A percentile compares a stretch with the other conserved stretches of the same genome.
Evolutionary conservation across 345 rosid species (phyloP).

Genomic region (Theobroma cacao): DNA sequence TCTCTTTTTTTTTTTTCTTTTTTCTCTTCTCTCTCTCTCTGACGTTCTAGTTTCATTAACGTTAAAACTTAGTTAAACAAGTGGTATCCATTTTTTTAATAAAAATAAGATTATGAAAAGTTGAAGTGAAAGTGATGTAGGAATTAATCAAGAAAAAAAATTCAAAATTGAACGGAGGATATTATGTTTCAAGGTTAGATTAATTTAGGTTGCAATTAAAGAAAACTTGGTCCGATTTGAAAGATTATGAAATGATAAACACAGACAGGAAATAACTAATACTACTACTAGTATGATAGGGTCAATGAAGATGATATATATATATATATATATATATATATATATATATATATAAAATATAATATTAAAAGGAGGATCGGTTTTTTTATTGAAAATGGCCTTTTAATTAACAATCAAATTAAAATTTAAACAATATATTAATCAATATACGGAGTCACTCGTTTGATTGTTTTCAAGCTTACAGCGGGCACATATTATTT

Average conservation of each 20-base stretch:
- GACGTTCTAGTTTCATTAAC: not conserved
- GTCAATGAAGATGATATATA: not conserved
- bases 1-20: not conserved
- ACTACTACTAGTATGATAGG: not conserved
- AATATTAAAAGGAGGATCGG: not conserved
- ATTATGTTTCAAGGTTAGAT: not conserved
- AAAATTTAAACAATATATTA: not conserved
- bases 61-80: not conserved
- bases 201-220: not conserved
- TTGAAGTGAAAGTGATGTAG: not conserved
- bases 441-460: not conserved
- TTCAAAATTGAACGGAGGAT: not conserved
- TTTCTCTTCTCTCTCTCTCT: not conserved
- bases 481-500: not conserved
- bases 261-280: not conserved
- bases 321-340: too few species aligned
- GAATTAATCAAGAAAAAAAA: not conserved
- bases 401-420: not conserved
- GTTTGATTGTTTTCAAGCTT: not conserved
- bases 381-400: not conserved
- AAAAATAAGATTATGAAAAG: not conserved
- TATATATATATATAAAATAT: too few species aligned
- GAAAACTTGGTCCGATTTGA: not conserved
- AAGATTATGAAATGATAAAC: not conserved
- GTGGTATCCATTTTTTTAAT: not conserved